Percentiles rank a stretch among this genome's conserved stretches.
Evolutionary conservation across 352 stramenopile genomes (phyloP).

Genomic region (Phytophthora boehmeriae): DNA sequence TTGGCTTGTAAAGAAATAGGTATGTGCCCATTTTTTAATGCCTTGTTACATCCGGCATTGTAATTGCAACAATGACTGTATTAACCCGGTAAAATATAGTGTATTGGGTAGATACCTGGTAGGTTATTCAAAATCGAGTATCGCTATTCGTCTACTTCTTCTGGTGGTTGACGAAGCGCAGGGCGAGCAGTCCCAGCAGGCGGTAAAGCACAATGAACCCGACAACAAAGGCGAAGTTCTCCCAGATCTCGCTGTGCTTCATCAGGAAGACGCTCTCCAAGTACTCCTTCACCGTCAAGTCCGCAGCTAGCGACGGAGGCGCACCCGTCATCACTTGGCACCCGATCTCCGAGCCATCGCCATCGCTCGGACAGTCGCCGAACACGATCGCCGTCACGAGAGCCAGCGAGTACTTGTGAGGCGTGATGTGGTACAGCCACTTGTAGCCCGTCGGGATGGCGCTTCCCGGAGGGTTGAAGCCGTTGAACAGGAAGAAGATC

Average conservation of each 20-base stretch:
- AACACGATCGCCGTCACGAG: not conserved
- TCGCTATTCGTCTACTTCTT: not conserved
- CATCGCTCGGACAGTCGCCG: not conserved
- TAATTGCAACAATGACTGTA: too few species aligned
- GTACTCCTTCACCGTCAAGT: constrained; percentile 1
- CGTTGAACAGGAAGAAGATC: constrained; percentile 1
- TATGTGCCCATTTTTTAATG: too few species aligned
- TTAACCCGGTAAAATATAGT: too few species aligned
- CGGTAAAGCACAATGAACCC: constrained; percentile 46
- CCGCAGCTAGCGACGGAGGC: not conserved
- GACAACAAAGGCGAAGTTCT: not conserved
- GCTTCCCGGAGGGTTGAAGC: not conserved
- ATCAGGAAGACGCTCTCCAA: constrained; percentile 1
- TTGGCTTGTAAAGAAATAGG: not conserved
- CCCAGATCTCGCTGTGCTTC: constrained; percentile 2
- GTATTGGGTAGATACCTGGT: too few species aligned
- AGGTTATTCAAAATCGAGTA: too few species aligned
- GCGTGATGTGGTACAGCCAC: not conserved
- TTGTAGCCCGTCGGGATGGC: not conserved
- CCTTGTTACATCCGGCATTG: too few species aligned
- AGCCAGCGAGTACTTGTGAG: not conserved
- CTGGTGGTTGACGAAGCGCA: constrained; percentile 1
- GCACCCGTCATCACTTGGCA: not conserved
- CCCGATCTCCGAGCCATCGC: not conserved
- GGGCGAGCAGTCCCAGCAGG: constrained; percentile 76